Percentiles rank a stretch among this genome's conserved stretches.
These are phyloP conservation scores for Adansonia gregorii DNA, from an alignment of 441 rosid species.

Conservation along the genomic window DNA sequence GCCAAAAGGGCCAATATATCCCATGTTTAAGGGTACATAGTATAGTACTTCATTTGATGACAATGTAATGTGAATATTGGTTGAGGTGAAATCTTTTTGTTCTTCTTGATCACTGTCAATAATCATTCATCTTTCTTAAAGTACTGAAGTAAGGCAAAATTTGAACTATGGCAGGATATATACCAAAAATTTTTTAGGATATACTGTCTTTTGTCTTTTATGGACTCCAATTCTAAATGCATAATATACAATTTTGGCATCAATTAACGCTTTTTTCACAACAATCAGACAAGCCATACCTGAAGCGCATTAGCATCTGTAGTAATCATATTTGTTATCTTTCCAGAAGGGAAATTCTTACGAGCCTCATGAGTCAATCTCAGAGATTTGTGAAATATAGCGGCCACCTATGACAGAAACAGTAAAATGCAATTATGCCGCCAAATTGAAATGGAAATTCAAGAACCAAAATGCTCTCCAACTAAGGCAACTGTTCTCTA, in stretches of 20 bases:
- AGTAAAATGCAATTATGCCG: not conserved
- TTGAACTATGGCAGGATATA: not conserved
- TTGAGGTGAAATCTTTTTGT: not conserved
- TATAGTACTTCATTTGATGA: not conserved
- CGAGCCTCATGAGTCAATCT: slow-evolving; percentile 83
- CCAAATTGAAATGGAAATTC: slow-evolving; percentile 7
- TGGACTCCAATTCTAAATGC: not conserved
- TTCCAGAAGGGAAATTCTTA: slow-evolving; percentile 85
- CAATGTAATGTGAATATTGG: not conserved
- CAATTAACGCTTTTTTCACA: not conserved
- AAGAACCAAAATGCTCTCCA: not conserved
- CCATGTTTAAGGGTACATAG: not conserved
- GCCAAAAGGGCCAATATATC: not conserved
- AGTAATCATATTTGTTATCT: slow-evolving; percentile 93
- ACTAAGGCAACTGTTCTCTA: slow-evolving; percentile 5
- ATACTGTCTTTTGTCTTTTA: not conserved
- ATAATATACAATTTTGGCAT: not conserved
- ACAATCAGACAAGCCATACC: slow-evolving; percentile 45
- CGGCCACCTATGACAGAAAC: slow-evolving; percentile 72
- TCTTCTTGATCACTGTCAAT: not conserved
- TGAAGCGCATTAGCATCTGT: slow-evolving; percentile 89
- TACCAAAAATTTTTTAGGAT: not conserved
- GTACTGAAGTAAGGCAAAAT: not conserved
- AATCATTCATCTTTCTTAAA: not conserved
- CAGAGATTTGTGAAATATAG: slow-evolving; percentile 80